Evolutionary conservation across 108 stramenopile species (phyloP), one percentile per base, ranked within the genome.

Genomic region (Pseudonitzschia multistriata): DNA sequence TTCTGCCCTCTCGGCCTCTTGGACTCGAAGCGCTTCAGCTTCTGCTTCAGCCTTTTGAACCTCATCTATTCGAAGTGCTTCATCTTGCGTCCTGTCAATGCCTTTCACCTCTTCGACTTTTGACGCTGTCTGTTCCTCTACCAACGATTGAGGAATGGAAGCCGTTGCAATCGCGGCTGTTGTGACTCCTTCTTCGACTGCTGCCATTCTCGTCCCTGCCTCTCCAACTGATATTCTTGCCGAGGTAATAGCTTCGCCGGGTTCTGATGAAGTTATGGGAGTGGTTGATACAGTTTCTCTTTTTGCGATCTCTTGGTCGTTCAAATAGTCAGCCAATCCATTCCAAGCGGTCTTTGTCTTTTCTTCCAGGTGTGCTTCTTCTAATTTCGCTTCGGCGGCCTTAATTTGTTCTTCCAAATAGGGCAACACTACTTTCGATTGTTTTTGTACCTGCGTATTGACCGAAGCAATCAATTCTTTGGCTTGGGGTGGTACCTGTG

Each of bases 341-440:
- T 59, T 59, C 57, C 57, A 59, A n/a, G 40, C 45, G 13, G 7
- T 64, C 45, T 42, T 64, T 11, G 62, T 27, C 37, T 64, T 64
- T 25, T 42, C 40, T 25, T 64, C 42, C 28, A 47, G 15, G n/a
- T 45, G 37, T n/a, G 62, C 37, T 47, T 42, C 62, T 64, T 64
- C 45, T 25, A 64, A n/a, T 15, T 64, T 64, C 2, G 60, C 60
- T 35, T 71, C 70, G 70, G 70, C 70, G 7, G n/a, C 40, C 28
- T 21, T 11, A 49, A 71, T 71, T 71, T 71, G 57, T 30, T 71
- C 61, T 30, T 61, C 53, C 37, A 71, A 34, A 33, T 71, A 71
- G 8, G 70, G 70, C 39, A 71, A 33, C 2, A 29, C 62, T 24
- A 42, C 62, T 28, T 42, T 64, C 24, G 62, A 64, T 64, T 40